These are phyloP conservation scores for Quercus glauca DNA, from an alignment of 306 rosid species.

Conservation along the genomic window DNA sequence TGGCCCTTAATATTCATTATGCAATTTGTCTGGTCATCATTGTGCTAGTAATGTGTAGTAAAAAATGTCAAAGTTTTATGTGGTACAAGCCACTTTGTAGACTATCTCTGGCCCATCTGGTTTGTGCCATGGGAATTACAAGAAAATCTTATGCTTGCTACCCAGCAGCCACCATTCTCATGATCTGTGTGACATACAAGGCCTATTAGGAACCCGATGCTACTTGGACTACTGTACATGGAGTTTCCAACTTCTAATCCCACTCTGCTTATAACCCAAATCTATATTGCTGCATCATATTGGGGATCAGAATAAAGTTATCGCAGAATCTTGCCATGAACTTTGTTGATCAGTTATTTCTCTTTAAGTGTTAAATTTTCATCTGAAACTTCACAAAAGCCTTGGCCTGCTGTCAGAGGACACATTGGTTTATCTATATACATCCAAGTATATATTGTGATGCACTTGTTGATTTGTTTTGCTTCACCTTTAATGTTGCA, in stretches of 20 bases:
- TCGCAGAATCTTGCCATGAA: not conserved
- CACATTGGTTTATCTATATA: not conserved
- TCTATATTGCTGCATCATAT: not conserved
- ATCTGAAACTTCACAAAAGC: not conserved
- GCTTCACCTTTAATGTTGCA: slow-evolving; percentile 35
- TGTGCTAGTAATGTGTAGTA: not conserved
- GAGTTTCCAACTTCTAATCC: not conserved
- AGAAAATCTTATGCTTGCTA: not conserved
- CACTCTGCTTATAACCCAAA: not conserved
- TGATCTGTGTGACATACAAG: not conserved
- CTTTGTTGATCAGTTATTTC: not conserved
- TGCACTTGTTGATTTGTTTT: slow-evolving; percentile 6
- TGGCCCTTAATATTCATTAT: not conserved
- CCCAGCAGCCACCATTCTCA: not conserved
- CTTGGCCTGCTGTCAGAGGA: not conserved
- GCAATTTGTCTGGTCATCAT: not conserved
- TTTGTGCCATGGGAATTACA: not conserved
- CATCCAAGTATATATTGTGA: not conserved
- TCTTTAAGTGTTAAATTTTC: not conserved
- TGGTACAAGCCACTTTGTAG: not conserved
- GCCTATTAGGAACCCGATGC: not conserved
- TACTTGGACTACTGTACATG: not conserved
- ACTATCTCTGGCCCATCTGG: not conserved
- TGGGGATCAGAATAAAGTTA: not conserved
- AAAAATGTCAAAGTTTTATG: not conserved